Evolutionary conservation across 1,284 basidiomycete genomes (phyloP).

Genomic region (Gomphus sp.): DNA sequence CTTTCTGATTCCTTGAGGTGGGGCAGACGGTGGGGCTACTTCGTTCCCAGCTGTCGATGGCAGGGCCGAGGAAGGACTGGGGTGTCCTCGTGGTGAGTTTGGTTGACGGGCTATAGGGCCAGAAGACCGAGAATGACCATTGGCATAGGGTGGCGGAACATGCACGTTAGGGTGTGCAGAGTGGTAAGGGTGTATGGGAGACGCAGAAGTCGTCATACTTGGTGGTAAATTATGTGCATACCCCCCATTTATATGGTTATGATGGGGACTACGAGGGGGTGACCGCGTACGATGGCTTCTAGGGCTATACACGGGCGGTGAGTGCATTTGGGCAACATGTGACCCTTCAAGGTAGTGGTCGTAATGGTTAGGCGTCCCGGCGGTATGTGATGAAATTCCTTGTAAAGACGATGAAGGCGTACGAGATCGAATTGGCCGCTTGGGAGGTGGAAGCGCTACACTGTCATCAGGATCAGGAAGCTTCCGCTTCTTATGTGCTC

Average conservation of each 20-base stretch:
- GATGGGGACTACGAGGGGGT: neutral
- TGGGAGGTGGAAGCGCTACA: neutral
- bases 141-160: slow-evolving; percentile 3
- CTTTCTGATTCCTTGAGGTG: slow-evolving; percentile 10
- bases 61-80: neutral
- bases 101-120: neutral
- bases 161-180: neutral
- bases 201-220: neutral
- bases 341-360: neutral
- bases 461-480: slow-evolving; percentile 1
- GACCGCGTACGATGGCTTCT: neutral
- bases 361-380: neutral
- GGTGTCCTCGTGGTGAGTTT: slow-evolving; percentile 1
- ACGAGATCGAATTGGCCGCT: neutral
- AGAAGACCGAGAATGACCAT: slow-evolving; percentile 5
- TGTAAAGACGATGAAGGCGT: neutral
- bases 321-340: neutral
- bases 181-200: slow-evolving; percentile 1
- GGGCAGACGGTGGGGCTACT: neutral
- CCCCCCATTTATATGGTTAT: neutral
- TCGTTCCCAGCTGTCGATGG: neutral
- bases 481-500: slow-evolving; percentile 6
- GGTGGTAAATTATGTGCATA: neutral
- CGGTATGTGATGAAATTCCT: neutral
- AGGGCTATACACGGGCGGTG: neutral